These are phyloP conservation scores for Colletotrichum shisoi DNA, from an alignment of 2,329 filamentous ascomycete species.

Conservation along the genomic window DNA sequence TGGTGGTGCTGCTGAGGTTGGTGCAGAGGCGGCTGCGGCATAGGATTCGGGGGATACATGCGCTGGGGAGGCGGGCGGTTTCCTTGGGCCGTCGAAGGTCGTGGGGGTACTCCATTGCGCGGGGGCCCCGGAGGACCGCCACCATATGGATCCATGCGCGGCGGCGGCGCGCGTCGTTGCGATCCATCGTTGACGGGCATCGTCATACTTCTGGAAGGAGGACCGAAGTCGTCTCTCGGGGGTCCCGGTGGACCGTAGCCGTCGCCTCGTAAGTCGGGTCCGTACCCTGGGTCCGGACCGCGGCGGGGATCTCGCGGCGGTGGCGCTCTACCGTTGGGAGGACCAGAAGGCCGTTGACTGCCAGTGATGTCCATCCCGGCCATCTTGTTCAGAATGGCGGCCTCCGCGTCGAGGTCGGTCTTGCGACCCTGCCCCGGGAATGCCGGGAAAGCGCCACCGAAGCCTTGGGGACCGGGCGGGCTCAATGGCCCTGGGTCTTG, in stretches of 20 bases:
- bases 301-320: slow-evolving; percentile 44
- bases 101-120: slow-evolving; percentile 57
- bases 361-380: slow-evolving; percentile 51
- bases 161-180: slow-evolving; percentile 50
- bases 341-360: slow-evolving; percentile 18
- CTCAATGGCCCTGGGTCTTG: slow-evolving; percentile 47
- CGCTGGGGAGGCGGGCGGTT: slow-evolving; percentile 63
- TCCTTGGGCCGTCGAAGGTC: slow-evolving; percentile 64
- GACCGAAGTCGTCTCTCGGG: slow-evolving; percentile 55
- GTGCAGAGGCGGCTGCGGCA: slow-evolving; percentile 45
- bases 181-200: slow-evolving; percentile 62
- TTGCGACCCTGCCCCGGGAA: slow-evolving; percentile 54
- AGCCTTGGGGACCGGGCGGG: slow-evolving; percentile 44
- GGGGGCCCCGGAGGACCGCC: slow-evolving; percentile 46
- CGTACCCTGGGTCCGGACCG: slow-evolving; percentile 47
- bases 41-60: slow-evolving; percentile 58
- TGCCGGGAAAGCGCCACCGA: slow-evolving; percentile 50
- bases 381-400: slow-evolving; percentile 54
- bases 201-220: slow-evolving; percentile 67
- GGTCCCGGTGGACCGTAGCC: slow-evolving; percentile 49
- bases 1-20: slow-evolving; percentile 8
- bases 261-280: slow-evolving; percentile 50
- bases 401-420: slow-evolving; percentile 53
- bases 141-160: slow-evolving; percentile 51
- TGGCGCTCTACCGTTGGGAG: slow-evolving; percentile 44